Conservation (phyloP, 495 filamentous ascomycete genomes). For the Gamarada debralockiae region DNA sequence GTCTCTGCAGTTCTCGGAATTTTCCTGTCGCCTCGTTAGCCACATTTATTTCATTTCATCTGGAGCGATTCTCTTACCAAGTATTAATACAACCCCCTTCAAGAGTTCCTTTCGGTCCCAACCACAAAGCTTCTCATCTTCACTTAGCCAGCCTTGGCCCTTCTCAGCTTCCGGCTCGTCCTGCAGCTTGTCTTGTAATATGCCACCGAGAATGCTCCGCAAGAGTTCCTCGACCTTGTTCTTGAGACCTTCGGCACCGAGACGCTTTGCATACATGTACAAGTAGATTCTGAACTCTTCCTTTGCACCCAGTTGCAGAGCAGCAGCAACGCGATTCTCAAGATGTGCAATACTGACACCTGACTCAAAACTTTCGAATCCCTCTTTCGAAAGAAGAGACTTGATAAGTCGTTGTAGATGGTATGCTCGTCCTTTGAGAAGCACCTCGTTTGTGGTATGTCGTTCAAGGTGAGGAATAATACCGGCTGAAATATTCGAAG, state of each 20-base stretch:
- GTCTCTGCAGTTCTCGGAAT: slow-evolving; percentile 84
- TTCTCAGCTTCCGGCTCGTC: slow-evolving; percentile 41
- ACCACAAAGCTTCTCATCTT: slow-evolving; percentile 72
- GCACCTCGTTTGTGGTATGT: slow-evolving; percentile 85
- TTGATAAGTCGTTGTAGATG: slow-evolving; percentile 88
- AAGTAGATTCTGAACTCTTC: slow-evolving; percentile 91
- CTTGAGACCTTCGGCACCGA: slow-evolving; percentile 83
- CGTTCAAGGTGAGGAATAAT: slow-evolving; percentile 91
- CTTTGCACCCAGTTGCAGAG: slow-evolving; percentile 74
- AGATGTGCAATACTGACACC: slow-evolving; percentile 90
- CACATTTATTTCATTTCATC: neutral
- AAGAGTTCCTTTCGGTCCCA: slow-evolving; percentile 83
- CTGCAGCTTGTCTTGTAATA: slow-evolving; percentile 43
- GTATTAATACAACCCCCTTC: slow-evolving; percentile 83
- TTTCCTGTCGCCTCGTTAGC: slow-evolving; percentile 59
- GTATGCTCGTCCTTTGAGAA: slow-evolving; percentile 88
- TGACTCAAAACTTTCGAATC: slow-evolving; percentile 88
- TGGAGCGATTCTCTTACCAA: slow-evolving; percentile 62
- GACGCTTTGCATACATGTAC: slow-evolving; percentile 92
- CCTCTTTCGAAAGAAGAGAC: slow-evolving; percentile 75
- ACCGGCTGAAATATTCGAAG: slow-evolving; percentile 75
- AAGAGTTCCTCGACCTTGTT: slow-evolving; percentile 90
- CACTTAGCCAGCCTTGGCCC: slow-evolving; percentile 50
- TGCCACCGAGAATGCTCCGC: slow-evolving; percentile 69
- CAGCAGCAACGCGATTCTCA: slow-evolving; percentile 90